These are phyloP conservation scores for Rosa hybrid DNA, from an alignment of 331 rosid species.

Conservation along the genomic window DNA sequence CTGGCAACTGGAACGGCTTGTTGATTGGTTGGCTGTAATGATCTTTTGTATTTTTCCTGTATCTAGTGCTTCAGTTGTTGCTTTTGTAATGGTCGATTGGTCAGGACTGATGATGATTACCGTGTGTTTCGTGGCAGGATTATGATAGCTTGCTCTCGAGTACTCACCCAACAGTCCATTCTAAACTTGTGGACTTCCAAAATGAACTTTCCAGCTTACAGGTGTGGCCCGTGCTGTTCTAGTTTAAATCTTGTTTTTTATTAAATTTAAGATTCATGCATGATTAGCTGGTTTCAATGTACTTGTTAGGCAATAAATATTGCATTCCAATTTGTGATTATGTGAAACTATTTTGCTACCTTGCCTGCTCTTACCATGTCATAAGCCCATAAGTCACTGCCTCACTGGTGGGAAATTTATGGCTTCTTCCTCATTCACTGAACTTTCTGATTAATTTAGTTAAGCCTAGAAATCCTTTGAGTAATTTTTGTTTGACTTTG, in stretches of 20 bases:
- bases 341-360: background rate
- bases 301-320: background rate
- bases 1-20: constrained; percentile 87
- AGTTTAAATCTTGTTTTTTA: constrained; percentile 12
- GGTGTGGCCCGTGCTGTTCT: constrained; percentile 43
- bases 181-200: constrained; percentile 70
- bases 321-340: background rate
- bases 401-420: background rate
- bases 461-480: background rate
- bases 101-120: background rate
- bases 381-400: background rate
- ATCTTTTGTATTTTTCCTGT: constrained; percentile 33
- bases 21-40: constrained; percentile 97
- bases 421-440: background rate
- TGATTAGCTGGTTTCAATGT: background rate
- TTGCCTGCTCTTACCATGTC: background rate
- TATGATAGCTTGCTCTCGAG: constrained; percentile 74
- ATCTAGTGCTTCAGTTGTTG: background rate
- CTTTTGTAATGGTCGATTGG: background rate
- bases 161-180: constrained; percentile 63
- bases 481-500: background rate
- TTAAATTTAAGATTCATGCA: background rate
- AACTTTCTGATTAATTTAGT: background rate
- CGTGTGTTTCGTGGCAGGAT: constrained; percentile 55
- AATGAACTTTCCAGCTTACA: constrained; percentile 64